Conservation (phyloP, 345 rosid species). For the Salix exigua region DNA sequence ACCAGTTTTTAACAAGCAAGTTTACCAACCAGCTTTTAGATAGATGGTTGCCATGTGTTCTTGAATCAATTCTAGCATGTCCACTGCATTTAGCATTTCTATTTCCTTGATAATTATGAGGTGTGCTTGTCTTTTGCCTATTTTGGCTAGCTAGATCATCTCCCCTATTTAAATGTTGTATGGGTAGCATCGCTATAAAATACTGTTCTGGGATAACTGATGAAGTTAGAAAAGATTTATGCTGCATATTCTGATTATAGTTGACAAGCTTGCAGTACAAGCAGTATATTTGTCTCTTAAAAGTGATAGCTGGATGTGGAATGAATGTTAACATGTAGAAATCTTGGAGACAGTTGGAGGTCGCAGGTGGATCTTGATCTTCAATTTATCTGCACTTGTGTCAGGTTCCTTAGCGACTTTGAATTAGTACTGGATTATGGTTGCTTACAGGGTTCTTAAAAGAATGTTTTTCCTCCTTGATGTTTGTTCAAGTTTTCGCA, state of each 20-base stretch:
- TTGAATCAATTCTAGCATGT: background rate
- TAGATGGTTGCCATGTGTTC: background rate
- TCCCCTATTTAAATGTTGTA: background rate
- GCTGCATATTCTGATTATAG: background rate
- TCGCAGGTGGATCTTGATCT: too few relatives aligned
- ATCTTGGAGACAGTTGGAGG: too few relatives aligned
- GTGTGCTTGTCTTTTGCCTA: background rate
- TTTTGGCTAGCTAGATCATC: background rate
- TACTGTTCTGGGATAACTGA: background rate
- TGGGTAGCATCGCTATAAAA: background rate
- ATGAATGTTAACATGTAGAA: too few relatives aligned
- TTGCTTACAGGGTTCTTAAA: background rate
- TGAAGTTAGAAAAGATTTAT: too few relatives aligned
- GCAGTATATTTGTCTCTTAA: background rate
- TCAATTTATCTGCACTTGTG: too few relatives aligned
- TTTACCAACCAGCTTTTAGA: background rate
- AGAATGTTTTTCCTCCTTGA: background rate
- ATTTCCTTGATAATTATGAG: background rate
- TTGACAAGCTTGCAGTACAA: background rate
- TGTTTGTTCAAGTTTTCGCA: background rate
- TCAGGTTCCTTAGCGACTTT: too few relatives aligned
- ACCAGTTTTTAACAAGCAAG: background rate
- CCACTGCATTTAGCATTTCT: background rate
- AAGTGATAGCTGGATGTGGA: too few relatives aligned
- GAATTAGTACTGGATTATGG: background rate